Conservation (phyloP, 345 rosid genomes). For the Eucalyptus polyanthemos region DNA sequence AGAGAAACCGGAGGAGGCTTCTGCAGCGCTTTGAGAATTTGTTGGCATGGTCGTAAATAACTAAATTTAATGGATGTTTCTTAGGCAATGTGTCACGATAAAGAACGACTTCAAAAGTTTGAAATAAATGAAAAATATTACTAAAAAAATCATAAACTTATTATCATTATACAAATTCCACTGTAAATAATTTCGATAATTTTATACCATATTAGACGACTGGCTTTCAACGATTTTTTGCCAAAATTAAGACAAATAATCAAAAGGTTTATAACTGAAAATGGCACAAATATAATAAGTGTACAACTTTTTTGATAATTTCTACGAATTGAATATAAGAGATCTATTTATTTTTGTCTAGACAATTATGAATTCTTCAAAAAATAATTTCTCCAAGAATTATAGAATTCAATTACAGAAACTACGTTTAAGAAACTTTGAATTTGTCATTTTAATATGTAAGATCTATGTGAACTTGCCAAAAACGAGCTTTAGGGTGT, state of each 20-base stretch:
- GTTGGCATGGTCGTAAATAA: not conserved
- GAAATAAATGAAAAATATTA: not conserved
- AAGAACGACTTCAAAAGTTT: not conserved
- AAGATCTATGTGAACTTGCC: not conserved
- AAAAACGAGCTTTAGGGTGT: not conserved
- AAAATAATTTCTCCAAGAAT: not conserved
- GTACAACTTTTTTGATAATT: not conserved
- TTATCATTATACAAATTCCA: not conserved
- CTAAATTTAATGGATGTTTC: not conserved
- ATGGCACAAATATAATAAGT: rapidly evolving
- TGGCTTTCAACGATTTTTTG: too few species aligned
- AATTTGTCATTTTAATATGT: not conserved
- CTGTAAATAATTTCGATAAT: too few species aligned
- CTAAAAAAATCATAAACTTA: not conserved
- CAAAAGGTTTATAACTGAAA: not conserved
- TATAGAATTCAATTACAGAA: not conserved
- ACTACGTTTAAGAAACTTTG: not conserved
- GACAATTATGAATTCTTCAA: not conserved
- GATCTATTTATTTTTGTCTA: not conserved
- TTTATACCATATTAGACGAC: too few species aligned
- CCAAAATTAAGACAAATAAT: rapidly evolving
- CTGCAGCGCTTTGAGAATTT: not conserved
- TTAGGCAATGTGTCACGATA: not conserved
- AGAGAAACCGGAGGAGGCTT: not conserved
- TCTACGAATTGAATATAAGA: not conserved